Conservation (phyloP, 106 monocot genomes). For the Vanilla planifolia region DNA sequence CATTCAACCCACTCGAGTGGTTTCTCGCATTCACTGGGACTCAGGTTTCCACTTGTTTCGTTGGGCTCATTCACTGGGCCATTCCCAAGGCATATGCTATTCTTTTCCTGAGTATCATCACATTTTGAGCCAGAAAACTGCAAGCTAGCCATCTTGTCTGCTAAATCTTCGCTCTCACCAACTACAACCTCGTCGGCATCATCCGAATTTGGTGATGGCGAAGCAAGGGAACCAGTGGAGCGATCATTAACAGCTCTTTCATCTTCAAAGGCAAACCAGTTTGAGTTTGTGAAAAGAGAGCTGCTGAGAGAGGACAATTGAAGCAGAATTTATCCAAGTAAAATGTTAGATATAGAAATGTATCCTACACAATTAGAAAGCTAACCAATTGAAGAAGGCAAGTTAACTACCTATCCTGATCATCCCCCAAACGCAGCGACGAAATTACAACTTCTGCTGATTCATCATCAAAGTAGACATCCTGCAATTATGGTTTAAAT, state of each 20-base stretch:
- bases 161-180: constrained; percentile 18
- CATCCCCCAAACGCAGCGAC: constrained; percentile 58
- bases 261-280: constrained; percentile 80
- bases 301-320: constrained; percentile 19
- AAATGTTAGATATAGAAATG: no score
- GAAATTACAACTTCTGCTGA: constrained; percentile 81
- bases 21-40: constrained; percentile 18
- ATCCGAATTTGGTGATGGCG: not conserved
- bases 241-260: constrained; percentile 21
- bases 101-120: constrained; percentile 5
- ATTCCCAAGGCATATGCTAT: constrained; percentile 12
- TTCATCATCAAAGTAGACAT: constrained; percentile 76
- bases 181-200: constrained; percentile 9
- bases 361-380: no score
- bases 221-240: not conserved
- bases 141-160: constrained; percentile 6
- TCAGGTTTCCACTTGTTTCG: constrained; percentile 5
- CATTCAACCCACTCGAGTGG: constrained; percentile 54
- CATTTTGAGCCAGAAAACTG: constrained; percentile 1
- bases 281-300: constrained; percentile 70
- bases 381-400: not conserved
- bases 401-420: constrained; percentile 41
- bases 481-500: no score
- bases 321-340: no score
- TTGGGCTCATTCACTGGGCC: constrained; percentile 16